phyloP scores from a whole-genome alignment of 805 yeast genomes.

The Saccharomycopsis fibuligera region DNA sequence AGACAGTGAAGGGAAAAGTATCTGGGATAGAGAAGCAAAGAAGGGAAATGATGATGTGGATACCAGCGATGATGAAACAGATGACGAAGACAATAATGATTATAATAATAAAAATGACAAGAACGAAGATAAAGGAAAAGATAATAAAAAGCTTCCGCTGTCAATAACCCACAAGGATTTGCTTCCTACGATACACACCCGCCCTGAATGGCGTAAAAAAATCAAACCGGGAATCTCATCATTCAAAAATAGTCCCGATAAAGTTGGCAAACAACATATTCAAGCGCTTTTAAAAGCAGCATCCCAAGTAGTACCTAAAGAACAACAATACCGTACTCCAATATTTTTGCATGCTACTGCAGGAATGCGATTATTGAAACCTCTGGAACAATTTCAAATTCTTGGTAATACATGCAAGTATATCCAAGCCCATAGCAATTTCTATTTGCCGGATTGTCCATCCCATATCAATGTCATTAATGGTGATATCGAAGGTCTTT shows the following conservation, averaged over 20 bases:
- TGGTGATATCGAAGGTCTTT: slow-evolving; percentile 61
- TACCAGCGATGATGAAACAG: slow-evolving; percentile 18
- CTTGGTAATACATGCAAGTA: slow-evolving; percentile 45
- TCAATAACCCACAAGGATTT: slow-evolving; percentile 13
- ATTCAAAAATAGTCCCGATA: slow-evolving; percentile 41
- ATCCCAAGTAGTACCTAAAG: slow-evolving; percentile 47
- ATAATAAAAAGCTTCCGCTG: slow-evolving; percentile 11
- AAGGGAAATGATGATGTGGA: slow-evolving; percentile 20
- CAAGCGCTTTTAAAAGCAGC: slow-evolving; percentile 43
- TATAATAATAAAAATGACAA: slow-evolving; percentile 21
- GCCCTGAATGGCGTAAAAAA: slow-evolving; percentile 43
- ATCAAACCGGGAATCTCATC: slow-evolving; percentile 54
- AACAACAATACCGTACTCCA: slow-evolving; percentile 59
- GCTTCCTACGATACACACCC: slow-evolving; percentile 31
- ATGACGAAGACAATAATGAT: slow-evolving; percentile 21
- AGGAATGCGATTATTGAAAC: slow-evolving; percentile 54
- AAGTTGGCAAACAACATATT: slow-evolving; percentile 47
- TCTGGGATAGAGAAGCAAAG: no score
- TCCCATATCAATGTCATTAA: slow-evolving; percentile 54
- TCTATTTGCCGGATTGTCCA: slow-evolving; percentile 55
- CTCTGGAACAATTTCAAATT: slow-evolving; percentile 42
- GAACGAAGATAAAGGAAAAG: slow-evolving; percentile 21
- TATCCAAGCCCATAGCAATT: slow-evolving; percentile 39
- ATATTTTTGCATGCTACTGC: slow-evolving; percentile 66
- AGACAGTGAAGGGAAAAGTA: no score